Conservation (phyloP, 805 yeast species). For the Yamadazyma nakazawae region DNA sequence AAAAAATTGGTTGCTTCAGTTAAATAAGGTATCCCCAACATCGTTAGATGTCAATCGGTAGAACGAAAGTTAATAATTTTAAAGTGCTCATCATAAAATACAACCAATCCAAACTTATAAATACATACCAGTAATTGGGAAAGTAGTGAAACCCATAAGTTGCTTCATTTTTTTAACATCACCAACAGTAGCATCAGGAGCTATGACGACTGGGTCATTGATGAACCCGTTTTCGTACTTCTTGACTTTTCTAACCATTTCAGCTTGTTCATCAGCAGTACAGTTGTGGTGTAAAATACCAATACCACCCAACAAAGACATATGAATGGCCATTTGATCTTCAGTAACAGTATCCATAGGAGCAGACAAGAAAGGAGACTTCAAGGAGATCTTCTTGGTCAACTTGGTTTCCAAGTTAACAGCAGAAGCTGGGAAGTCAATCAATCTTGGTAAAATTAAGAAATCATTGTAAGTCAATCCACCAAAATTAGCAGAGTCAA, state of each 20-base stretch:
- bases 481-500: constrained; percentile 89
- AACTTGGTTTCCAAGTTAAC: constrained; percentile 82
- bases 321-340: constrained; percentile 94
- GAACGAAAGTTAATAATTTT: constrained; percentile 93
- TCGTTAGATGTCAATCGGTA: constrained; percentile 96
- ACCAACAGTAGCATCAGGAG: constrained; percentile 73
- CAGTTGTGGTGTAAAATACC: constrained; percentile 99
- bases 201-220: constrained; percentile 79
- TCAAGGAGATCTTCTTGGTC: constrained; percentile 87
- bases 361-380: constrained; percentile 93
- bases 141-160: constrained; percentile 87
- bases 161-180: constrained; percentile 72
- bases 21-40: constrained; percentile 70
- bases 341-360: constrained; percentile 99
- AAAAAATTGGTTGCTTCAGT: constrained; percentile 9
- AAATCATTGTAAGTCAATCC: constrained; percentile 98
- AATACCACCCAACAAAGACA: constrained; percentile 98
- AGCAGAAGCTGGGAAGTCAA: constrained; percentile 75
- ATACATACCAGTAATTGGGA: constrained; percentile 99
- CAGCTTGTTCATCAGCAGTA: constrained; percentile 95
- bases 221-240: constrained; percentile 97
- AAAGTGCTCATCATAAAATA: constrained; percentile 12
- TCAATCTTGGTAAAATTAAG: constrained; percentile 91
- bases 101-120: constrained; percentile 8
- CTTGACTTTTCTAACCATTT: constrained; percentile 95